Percentiles rank a stretch among this genome's conserved stretches.
These are phyloP conservation scores for Malassezia vespertilionis DNA, from an alignment of 1,284 basidiomycete species.

Conservation along the genomic window DNA sequence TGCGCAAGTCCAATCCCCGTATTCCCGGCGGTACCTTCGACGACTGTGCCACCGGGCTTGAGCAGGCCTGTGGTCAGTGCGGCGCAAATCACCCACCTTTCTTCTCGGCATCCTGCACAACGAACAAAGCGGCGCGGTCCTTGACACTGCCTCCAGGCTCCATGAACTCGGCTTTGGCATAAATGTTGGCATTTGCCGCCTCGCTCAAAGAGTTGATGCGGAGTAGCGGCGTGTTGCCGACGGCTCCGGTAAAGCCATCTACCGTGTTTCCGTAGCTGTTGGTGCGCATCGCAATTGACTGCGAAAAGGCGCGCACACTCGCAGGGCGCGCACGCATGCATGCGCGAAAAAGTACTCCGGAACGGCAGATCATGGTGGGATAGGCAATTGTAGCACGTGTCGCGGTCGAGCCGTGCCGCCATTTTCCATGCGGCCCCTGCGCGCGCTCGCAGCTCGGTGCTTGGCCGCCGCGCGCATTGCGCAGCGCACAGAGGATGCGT, in stretches of 20 bases:
- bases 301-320: neutral
- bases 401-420: no score
- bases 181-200: constrained; percentile 74
- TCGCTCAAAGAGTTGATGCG: constrained; percentile 60
- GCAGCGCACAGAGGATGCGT: no score
- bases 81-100: constrained; percentile 55
- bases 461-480: no score
- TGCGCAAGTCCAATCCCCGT: constrained; percentile 90
- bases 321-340: no score
- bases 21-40: constrained; percentile 98
- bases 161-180: constrained; percentile 94
- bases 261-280: constrained; percentile 18
- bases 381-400: no score
- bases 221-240: constrained; percentile 85
- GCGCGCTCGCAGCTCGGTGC: no score
- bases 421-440: no score
- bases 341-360: no score
- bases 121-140: constrained; percentile 84
- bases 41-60: constrained; percentile 81
- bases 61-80: constrained; percentile 51
- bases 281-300: neutral
- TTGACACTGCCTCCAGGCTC: constrained; percentile 99
- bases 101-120: constrained; percentile 79
- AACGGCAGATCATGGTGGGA: no score
- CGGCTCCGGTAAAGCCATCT: constrained; percentile 71